phyloP scores from a whole-genome alignment of 2,329 filamentous ascomycete species.

The Diaporthe humulicola region DNA sequence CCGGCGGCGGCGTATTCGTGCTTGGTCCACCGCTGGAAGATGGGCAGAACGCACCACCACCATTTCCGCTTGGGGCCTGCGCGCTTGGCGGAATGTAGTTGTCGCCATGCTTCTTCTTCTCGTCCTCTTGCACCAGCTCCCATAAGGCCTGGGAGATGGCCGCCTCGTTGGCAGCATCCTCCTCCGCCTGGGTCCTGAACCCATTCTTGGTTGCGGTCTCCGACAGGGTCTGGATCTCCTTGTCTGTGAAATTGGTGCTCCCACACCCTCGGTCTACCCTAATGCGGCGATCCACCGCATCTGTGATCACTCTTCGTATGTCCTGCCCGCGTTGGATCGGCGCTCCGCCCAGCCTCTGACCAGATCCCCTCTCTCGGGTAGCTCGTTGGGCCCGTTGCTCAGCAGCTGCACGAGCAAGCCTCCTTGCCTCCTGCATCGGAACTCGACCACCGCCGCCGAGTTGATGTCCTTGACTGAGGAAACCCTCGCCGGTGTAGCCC shows the following conservation, averaged over 20 bases:
- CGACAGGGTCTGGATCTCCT: slow-evolving; percentile 74
- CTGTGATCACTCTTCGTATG: slow-evolving; percentile 79
- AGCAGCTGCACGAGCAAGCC: slow-evolving; percentile 79
- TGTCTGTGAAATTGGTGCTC: slow-evolving; percentile 75
- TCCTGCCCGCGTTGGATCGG: slow-evolving; percentile 68
- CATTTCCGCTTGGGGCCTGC: slow-evolving; percentile 63
- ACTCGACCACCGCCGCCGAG: slow-evolving; percentile 76
- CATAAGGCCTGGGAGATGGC: slow-evolving; percentile 89
- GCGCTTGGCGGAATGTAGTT: slow-evolving; percentile 64
- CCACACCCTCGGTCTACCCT: slow-evolving; percentile 81
- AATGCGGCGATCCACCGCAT: slow-evolving; percentile 77
- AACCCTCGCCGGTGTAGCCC: slow-evolving; percentile 92
- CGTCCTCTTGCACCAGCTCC: slow-evolving; percentile 88
- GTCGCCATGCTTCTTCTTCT: slow-evolving; percentile 67
- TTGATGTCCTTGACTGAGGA: slow-evolving; percentile 80
- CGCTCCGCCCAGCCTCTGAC: slow-evolving; percentile 79
- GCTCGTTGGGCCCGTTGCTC: slow-evolving; percentile 74
- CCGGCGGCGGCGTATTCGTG: slow-evolving; percentile 42
- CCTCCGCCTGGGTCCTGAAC: slow-evolving; percentile 86
- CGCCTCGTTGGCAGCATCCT: slow-evolving; percentile 88
- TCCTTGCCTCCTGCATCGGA: slow-evolving; percentile 79
- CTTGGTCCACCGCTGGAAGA: slow-evolving; percentile 39
- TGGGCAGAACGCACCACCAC: slow-evolving; percentile 51
- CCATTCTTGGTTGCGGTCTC: slow-evolving; percentile 77
- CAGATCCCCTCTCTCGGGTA: slow-evolving; percentile 65